Percentiles rank a stretch among this genome's conserved stretches.
Conservation (phyloP, 1,284 basidiomycete species). For the Hemileia vastatrix region DNA sequence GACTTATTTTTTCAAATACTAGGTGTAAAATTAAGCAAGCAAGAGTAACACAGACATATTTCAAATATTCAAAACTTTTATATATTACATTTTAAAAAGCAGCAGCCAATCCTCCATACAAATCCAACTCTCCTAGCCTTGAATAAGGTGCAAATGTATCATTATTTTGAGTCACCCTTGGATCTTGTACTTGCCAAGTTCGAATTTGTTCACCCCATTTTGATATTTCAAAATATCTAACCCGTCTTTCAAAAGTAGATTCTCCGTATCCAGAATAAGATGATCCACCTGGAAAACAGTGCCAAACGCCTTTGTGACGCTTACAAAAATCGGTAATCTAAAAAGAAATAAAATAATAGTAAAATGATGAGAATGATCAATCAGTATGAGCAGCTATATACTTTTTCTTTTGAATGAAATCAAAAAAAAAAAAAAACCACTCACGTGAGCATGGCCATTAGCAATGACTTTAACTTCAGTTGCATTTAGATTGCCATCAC, state of each 20-base stretch:
- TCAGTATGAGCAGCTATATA: neutral
- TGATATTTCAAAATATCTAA: slow-evolving; percentile 5
- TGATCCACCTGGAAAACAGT: slow-evolving; percentile 13
- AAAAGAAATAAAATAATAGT: neutral
- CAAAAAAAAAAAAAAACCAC: neutral
- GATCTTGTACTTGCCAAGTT: slow-evolving; percentile 1
- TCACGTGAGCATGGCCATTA: slow-evolving; percentile 32
- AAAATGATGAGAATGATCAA: neutral
- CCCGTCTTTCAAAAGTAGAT: slow-evolving; percentile 1
- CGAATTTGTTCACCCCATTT: slow-evolving; percentile 8
- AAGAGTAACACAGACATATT: no score
- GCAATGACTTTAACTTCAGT: slow-evolving; percentile 31
- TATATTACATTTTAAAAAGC: no score
- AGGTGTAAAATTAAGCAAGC: no score
- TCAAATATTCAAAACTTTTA: no score
- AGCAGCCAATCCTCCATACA: no score
- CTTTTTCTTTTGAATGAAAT: no score
- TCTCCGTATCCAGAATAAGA: neutral
- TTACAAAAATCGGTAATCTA: slow-evolving; percentile 18
- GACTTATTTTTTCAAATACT: no score
- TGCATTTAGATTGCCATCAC: slow-evolving; percentile 12
- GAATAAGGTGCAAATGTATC: no score
- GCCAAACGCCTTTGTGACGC: slow-evolving; percentile 13
- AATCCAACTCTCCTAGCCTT: no score
- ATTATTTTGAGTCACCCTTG: no score